Evolutionary conservation across 257 asterid species (phyloP).

Genomic region (Paulownia fortunei): DNA sequence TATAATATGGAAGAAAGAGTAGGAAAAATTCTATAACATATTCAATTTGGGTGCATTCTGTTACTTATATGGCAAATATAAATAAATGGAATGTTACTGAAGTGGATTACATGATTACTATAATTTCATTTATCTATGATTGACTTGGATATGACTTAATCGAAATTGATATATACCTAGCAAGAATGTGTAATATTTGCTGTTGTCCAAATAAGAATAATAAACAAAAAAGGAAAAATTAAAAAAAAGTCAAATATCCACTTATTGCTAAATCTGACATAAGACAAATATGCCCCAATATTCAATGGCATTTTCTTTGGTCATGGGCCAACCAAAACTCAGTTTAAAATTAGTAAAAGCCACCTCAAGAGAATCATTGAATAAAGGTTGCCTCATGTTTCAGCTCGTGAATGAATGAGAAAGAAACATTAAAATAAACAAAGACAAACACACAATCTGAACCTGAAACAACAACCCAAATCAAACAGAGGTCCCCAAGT

Average conservation of each 20-base stretch:
- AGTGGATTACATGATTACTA: too few species aligned
- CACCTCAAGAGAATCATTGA: background rate
- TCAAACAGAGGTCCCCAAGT: too few species aligned
- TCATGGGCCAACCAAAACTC: constrained; percentile 12
- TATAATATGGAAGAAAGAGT: too few species aligned
- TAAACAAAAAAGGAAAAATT: background rate
- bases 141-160: too few species aligned
- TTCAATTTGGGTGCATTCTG: too few species aligned
- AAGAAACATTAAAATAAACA: background rate
- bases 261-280: background rate
- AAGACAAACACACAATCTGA: background rate
- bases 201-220: background rate
- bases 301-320: background rate
- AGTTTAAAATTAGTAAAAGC: background rate
- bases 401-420: background rate
- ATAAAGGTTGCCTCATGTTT: background rate
- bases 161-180: too few species aligned
- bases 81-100: too few species aligned
- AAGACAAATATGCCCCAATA: background rate
- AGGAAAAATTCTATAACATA: too few species aligned
- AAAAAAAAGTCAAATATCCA: background rate
- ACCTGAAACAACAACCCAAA: background rate
- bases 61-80: too few species aligned
- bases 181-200: too few species aligned
- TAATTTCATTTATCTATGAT: too few species aligned